Evolutionary conservation across 257 asterid species (phyloP).

Genomic region (Nicotiana tomentosiformis): DNA sequence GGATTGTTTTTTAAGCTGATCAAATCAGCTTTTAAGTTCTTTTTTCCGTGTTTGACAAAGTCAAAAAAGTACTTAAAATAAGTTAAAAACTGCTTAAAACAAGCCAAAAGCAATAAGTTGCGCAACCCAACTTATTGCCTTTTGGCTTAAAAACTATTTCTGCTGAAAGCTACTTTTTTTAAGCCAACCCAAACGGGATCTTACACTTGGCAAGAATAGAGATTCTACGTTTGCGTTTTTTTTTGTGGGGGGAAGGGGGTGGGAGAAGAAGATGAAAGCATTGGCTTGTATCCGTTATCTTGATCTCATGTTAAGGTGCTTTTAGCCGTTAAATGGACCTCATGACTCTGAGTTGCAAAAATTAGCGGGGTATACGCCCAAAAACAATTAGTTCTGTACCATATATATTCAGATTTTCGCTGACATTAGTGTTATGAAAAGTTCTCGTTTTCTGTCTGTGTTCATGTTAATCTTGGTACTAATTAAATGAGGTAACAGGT

Average conservation of each 20-base stretch:
- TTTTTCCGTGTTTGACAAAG: too few relatives aligned
- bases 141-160: too few relatives aligned
- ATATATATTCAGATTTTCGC: not conserved
- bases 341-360: not conserved
- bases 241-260: not conserved
- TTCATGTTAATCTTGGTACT: not conserved
- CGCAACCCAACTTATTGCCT: too few relatives aligned
- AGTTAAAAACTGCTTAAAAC: too few relatives aligned
- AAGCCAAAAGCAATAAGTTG: too few relatives aligned
- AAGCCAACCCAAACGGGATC: too few relatives aligned
- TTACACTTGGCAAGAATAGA: too few relatives aligned
- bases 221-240: too few relatives aligned
- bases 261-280: not conserved
- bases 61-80: too few relatives aligned
- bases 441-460: not conserved
- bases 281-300: not conserved
- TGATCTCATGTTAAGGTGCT: not conserved
- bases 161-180: too few relatives aligned
- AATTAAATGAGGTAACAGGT: constrained; percentile 39
- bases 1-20: too few relatives aligned
- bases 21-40: too few relatives aligned
- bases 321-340: not conserved
- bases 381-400: not conserved
- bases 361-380: not conserved
- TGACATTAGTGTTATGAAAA: not conserved